These are phyloP conservation scores for Teunomyces funiuensis DNA, from an alignment of 805 yeast species.

Conservation along the genomic window DNA sequence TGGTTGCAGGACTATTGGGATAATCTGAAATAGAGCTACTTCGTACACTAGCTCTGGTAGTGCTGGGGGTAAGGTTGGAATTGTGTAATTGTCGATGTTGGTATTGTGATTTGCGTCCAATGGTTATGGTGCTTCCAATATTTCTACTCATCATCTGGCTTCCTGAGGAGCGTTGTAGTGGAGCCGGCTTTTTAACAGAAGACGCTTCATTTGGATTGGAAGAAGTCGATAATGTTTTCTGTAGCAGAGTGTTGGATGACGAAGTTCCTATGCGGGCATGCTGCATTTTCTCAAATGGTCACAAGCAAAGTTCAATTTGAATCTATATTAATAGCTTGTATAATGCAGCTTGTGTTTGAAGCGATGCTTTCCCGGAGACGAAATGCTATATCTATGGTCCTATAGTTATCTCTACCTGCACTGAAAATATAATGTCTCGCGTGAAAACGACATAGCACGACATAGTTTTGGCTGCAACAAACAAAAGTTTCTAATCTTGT, in stretches of 20 bases:
- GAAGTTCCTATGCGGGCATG: conserved; percentile 27
- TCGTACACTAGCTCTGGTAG: conserved; percentile 1
- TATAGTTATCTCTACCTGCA: not conserved
- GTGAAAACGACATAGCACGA: not conserved
- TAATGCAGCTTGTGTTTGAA: too few species aligned
- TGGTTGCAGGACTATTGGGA: not conserved
- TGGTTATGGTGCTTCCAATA: conserved; percentile 21
- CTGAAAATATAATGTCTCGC: not conserved
- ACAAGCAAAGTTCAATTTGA: not conserved
- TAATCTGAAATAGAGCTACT: conserved; percentile 5
- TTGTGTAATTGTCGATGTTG: conserved; percentile 2
- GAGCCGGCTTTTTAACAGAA: conserved; percentile 3
- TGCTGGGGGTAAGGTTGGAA: conserved; percentile 3
- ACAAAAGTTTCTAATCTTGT: too few species aligned
- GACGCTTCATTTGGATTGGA: conserved; percentile 8
- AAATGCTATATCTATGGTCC: not conserved
- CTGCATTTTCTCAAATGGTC: conserved; percentile 21
- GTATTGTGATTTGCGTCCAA: conserved; percentile 4
- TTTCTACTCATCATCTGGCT: conserved; percentile 17
- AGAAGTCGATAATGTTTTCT: conserved; percentile 4
- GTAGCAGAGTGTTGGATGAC: not conserved
- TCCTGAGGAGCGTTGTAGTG: not conserved
- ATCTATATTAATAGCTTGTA: too few species aligned
- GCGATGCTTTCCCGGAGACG: too few species aligned
- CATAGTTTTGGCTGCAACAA: not conserved